These are phyloP conservation scores for Fusarium sp. DNA, from an alignment of 2,329 filamentous ascomycete genomes.

Conservation along the genomic window DNA sequence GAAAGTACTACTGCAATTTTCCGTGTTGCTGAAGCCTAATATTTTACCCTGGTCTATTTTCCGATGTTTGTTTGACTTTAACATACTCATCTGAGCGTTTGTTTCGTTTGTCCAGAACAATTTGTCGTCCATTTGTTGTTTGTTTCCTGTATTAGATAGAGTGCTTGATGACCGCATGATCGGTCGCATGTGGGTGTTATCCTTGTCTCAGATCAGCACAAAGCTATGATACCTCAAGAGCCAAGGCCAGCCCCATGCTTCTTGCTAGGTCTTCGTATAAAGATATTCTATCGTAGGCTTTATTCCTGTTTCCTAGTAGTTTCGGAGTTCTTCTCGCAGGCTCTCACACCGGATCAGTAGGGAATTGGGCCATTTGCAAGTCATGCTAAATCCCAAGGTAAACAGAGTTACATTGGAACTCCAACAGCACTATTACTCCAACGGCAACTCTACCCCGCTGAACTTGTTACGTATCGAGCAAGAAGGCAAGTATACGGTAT, in stretches of 20 bases:
- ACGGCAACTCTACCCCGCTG: not conserved
- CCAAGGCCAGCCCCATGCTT: conserved; percentile 19
- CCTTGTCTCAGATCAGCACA: conserved; percentile 35
- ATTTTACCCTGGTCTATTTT: not conserved
- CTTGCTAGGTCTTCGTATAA: not conserved
- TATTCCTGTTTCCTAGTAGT: not conserved
- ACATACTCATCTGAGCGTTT: not conserved
- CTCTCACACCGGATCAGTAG: not conserved
- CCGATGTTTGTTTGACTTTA: not conserved
- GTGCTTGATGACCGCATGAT: conserved; percentile 22
- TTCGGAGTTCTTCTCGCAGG: not conserved
- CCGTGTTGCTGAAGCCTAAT: not conserved
- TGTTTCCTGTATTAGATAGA: not conserved
- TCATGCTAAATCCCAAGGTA: not conserved
- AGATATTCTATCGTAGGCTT: not conserved
- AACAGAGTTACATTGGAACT: not conserved
- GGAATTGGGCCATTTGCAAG: not conserved
- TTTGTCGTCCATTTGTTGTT: not conserved
- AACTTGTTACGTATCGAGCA: not conserved
- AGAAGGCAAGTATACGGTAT: not conserved
- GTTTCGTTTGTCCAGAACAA: not conserved
- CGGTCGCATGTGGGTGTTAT: conserved; percentile 24
- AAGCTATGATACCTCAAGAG: conserved; percentile 11
- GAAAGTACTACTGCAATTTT: not conserved
- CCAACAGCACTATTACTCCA: not conserved